phyloP scores from a whole-genome alignment of 306 rosid species.

The Cucurbita argyrosperma region DNA sequence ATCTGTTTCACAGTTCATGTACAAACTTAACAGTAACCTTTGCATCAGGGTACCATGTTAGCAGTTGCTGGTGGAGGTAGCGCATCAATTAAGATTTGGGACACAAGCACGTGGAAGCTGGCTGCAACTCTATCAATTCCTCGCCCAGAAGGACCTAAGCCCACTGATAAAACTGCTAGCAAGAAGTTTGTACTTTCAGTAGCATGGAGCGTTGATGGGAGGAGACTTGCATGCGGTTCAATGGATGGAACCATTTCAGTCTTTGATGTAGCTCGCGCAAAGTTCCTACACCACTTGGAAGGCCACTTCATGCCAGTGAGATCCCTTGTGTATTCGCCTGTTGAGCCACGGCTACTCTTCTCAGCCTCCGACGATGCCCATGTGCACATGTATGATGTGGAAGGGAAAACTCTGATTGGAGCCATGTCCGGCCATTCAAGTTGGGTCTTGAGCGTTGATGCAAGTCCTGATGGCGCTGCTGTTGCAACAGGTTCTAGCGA shows the following conservation, averaged over 20 bases:
- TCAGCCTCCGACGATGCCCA: slow-evolving; percentile 80
- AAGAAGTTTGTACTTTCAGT: slow-evolving; percentile 92
- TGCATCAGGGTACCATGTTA: slow-evolving; percentile 61
- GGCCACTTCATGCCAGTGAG: slow-evolving; percentile 96
- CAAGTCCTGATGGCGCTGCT: slow-evolving; percentile 79
- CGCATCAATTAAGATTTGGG: slow-evolving; percentile 93
- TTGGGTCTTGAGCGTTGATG: slow-evolving; percentile 86
- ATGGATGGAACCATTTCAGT: slow-evolving; percentile 97
- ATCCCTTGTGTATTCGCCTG: slow-evolving; percentile 76
- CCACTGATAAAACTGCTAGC: slow-evolving; percentile 72
- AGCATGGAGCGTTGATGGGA: slow-evolving; percentile 90
- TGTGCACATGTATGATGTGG: slow-evolving; percentile 92
- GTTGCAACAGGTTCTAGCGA: slow-evolving; percentile 93
- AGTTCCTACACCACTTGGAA: slow-evolving; percentile 82
- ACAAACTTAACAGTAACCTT: neutral
- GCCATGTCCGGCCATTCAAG: slow-evolving; percentile 89
- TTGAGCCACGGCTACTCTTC: slow-evolving; percentile 67
- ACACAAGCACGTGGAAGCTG: slow-evolving; percentile 66
- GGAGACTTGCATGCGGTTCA: slow-evolving; percentile 75
- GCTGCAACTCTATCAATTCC: slow-evolving; percentile 72
- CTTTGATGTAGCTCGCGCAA: slow-evolving; percentile 62
- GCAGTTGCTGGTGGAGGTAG: slow-evolving; percentile 99
- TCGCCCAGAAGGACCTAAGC: slow-evolving; percentile 75
- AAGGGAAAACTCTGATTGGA: slow-evolving; percentile 60
- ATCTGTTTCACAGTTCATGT: neutral